Percentiles rank a stretch among this genome's conserved stretches.
These are phyloP conservation scores for Saccharomyces hybrid DNA, from an alignment of 1,139 yeast genomes.

Conservation along the genomic window DNA sequence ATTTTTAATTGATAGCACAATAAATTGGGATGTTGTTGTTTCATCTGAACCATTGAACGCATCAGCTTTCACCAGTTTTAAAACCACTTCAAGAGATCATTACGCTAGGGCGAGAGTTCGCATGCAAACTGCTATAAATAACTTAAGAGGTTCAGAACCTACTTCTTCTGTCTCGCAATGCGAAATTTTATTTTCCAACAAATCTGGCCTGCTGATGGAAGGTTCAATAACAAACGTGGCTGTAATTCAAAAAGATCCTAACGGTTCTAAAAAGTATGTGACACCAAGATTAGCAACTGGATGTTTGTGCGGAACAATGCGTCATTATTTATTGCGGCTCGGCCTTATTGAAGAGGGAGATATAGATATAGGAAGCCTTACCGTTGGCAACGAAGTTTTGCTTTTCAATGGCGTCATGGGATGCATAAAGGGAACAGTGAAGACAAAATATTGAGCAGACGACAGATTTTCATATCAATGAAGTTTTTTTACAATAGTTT, in stretches of 20 bases:
- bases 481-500: neutral
- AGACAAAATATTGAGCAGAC: conserved; percentile 2
- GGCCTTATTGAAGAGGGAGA: conserved; percentile 49
- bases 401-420: conserved; percentile 82
- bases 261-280: conserved; percentile 43
- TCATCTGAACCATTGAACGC: conserved; percentile 47
- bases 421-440: conserved; percentile 54
- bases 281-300: conserved; percentile 77
- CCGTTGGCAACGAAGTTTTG: conserved; percentile 57
- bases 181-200: conserved; percentile 68
- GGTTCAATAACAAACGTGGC: conserved; percentile 85
- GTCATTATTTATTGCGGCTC: conserved; percentile 55
- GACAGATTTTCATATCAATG: neutral
- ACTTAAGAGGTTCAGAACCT: conserved; percentile 17
- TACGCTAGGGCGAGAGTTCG: conserved; percentile 58
- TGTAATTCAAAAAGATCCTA: conserved; percentile 31
- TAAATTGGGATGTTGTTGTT: conserved; percentile 52
- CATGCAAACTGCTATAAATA: conserved; percentile 33
- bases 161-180: conserved; percentile 25
- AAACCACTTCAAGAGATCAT: conserved; percentile 65
- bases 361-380: conserved; percentile 40
- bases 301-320: conserved; percentile 76
- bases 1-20: conserved; percentile 23
- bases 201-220: conserved; percentile 59
- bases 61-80: conserved; percentile 80